Evolutionary conservation across 345 rosid genomes (phyloP), one percentile per base, ranked within the genome.

Genomic region (Garcia nutans): DNA sequence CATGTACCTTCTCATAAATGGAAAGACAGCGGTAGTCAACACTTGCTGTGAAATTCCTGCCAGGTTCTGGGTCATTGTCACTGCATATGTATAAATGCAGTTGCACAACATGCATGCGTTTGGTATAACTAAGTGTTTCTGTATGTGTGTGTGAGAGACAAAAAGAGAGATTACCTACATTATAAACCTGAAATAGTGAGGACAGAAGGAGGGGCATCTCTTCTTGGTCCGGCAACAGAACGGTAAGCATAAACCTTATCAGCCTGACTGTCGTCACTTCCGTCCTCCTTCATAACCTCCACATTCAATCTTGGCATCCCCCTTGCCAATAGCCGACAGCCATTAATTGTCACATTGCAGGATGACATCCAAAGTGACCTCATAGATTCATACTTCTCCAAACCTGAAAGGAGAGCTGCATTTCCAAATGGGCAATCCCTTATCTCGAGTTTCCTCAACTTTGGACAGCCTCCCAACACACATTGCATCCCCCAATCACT

Each of bases 311-410:
- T 80, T 23, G 94, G 94, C 92, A 84, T 88, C 85, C 85, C 67
- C 79, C 75, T 83, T 1, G 93, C 93, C 86, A 90, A 75, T 24
- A 49, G 65, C 76, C 77, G 77, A 76, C 93, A 90, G 24, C 82
- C 93, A 80, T 79, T 80, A 85, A 90, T 87, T 26, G 93, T 88
- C 76, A 90, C 83, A 66, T 88, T 85, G 81, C 94, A 90, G 45
- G 92, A 84, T 24, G 94, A 90, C 92, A 90, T 88, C 94, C 94
- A 90, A 70, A 90, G 90, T 6, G 92, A 90, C 82, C 92, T 87
- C 94, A 90, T 90, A 6, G 92, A 87, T 78, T 90, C 94, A 24
- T 88, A 88, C 82, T 82, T 90, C 84, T 88, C 90, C 83, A 88
- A 68, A 73, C 92, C 92, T 1, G 90, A 87, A 44, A 90, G 87